Conservation (phyloP, 1,284 basidiomycete species). For the Gomphus bonarii region DNA sequence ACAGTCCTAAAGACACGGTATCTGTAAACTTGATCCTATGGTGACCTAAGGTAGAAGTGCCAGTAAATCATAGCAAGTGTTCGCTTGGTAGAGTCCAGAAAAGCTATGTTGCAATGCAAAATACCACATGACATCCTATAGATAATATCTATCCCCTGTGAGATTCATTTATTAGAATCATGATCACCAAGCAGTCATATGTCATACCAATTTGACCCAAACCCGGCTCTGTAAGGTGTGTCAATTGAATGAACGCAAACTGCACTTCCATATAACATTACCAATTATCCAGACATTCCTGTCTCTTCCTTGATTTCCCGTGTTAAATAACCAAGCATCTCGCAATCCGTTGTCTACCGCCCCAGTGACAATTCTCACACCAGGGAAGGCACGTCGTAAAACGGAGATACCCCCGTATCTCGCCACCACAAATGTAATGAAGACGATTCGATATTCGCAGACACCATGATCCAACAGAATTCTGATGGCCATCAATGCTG, state of each 20-base stretch:
- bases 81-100: not conserved
- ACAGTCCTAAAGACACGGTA: no score
- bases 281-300: conserved; percentile 60
- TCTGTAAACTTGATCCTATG: no score
- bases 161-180: conserved; percentile 1
- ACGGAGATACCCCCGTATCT: conserved; percentile 71
- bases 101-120: not conserved
- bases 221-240: conserved; percentile 40
- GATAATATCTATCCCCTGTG: conserved; percentile 39
- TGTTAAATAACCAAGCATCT: conserved; percentile 54
- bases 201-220: conserved; percentile 71
- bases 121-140: conserved; percentile 17
- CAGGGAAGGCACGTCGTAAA: conserved; percentile 74
- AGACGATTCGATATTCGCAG: conserved; percentile 72
- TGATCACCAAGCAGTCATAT: not conserved
- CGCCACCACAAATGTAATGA: conserved; percentile 84
- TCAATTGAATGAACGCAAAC: conserved; percentile 2
- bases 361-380: conserved; percentile 72
- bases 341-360: conserved; percentile 68
- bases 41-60: no score
- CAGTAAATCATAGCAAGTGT: no score
- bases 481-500: conserved; percentile 95
- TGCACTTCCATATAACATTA: not conserved
- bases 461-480: conserved; percentile 94
- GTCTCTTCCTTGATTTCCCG: conserved; percentile 27